A percentile compares a stretch with the other conserved stretches of the same genome.
Conservation (phyloP, 495 filamentous ascomycete species). For the Stereocaulon alpinum region DNA sequence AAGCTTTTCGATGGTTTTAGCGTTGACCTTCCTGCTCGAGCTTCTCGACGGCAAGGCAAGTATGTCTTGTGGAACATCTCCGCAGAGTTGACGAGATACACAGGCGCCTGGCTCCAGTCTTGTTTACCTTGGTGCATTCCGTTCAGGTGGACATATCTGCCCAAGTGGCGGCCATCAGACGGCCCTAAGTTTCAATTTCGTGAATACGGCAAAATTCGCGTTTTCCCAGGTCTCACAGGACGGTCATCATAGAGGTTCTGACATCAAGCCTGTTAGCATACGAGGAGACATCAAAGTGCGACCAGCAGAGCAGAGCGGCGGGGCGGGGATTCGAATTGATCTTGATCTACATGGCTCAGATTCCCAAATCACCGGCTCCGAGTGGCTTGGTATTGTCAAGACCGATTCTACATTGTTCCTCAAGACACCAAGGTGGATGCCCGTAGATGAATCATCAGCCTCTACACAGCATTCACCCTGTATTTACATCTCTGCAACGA, state of each 20-base stretch:
- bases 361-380: conserved; percentile 5
- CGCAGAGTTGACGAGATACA: not conserved
- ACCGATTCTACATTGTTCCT: conserved; percentile 3
- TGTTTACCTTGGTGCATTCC: not conserved
- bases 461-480: not conserved
- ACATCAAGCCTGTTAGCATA: not conserved
- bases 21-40: conserved; percentile 4
- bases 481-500: conserved; percentile 9
- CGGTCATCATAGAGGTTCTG: not conserved
- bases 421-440: conserved; percentile 7
- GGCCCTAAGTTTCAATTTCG: conserved; percentile 4
- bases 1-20: not conserved
- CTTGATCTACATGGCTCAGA: conserved; percentile 9
- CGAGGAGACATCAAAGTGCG: conserved; percentile 3
- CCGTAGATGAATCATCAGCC: not conserved
- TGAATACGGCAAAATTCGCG: conserved; percentile 1
- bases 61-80: not conserved
- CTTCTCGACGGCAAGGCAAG: conserved; percentile 2
- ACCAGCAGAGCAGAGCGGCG: not conserved
- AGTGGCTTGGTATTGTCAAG: conserved; percentile 6
- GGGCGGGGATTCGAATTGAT: not conserved
- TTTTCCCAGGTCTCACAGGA: conserved; percentile 9
- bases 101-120: not conserved
- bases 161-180: not conserved
- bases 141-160: not conserved